Conservation (phyloP, 1,284 basidiomycete species). For the Entoloma clypeatum region DNA sequence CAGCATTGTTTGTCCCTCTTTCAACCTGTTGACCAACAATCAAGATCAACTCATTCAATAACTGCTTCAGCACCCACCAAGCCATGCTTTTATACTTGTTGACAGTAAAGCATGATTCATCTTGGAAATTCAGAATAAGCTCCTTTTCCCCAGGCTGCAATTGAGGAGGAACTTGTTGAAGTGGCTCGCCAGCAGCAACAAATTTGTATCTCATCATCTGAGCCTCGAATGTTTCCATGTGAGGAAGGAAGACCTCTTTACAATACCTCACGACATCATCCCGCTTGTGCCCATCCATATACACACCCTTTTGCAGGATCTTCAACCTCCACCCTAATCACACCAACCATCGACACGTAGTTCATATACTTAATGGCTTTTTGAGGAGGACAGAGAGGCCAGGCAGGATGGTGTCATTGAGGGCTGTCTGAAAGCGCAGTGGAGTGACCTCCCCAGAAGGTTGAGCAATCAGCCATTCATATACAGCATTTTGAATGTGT, state of each 20-base stretch:
- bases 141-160: constrained; percentile 26
- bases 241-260: constrained; percentile 5
- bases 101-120: constrained; percentile 30
- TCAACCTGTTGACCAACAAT: too few relatives aligned
- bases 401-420: constrained; percentile 7
- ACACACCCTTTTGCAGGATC: constrained; percentile 13
- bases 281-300: constrained; percentile 17
- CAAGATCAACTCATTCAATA: too few relatives aligned
- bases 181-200: background rate
- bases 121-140: constrained; percentile 31
- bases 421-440: background rate
- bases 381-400: constrained; percentile 3
- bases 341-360: constrained; percentile 12
- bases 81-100: constrained; percentile 21
- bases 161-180: background rate
- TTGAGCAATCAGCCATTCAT: constrained; percentile 20
- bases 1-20: too few relatives aligned
- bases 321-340: constrained; percentile 13
- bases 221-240: constrained; percentile 1
- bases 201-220: constrained; percentile 5
- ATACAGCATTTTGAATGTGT: constrained; percentile 12
- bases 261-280: constrained; percentile 13
- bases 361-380: constrained; percentile 9
- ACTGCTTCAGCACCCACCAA: too few relatives aligned
- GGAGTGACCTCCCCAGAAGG: constrained; percentile 1